Evolutionary conservation across 1,284 basidiomycete genomes (phyloP).

Genomic region (Austroboletus niveus): DNA sequence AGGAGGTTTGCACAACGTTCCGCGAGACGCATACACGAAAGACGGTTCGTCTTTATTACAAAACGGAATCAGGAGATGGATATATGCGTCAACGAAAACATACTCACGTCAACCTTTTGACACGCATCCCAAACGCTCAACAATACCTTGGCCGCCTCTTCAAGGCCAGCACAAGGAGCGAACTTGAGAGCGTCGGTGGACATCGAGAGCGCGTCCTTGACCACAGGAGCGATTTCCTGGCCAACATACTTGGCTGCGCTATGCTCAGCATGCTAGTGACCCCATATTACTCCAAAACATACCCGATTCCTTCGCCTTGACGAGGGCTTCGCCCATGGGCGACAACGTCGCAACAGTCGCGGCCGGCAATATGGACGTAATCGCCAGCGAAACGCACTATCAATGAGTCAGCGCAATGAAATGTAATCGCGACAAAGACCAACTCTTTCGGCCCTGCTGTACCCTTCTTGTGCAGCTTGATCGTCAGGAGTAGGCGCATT

Average conservation of each 20-base stretch:
- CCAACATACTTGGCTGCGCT: slow-evolving; percentile 19
- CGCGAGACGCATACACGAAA: slow-evolving; percentile 48
- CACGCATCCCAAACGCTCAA: slow-evolving; percentile 62
- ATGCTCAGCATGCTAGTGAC: slow-evolving; percentile 1
- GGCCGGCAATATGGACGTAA: slow-evolving; percentile 27
- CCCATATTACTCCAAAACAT: neutral
- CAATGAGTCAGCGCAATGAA: neutral
- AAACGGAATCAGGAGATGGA: neutral
- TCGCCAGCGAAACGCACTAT: slow-evolving; percentile 28
- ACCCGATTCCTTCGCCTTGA: slow-evolving; percentile 24
- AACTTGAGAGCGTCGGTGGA: slow-evolving; percentile 48
- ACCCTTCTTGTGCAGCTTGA: slow-evolving; percentile 17
- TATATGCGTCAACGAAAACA: neutral
- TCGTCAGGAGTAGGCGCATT: slow-evolving; percentile 1
- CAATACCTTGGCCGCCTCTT: slow-evolving; percentile 49
- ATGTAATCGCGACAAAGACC: neutral
- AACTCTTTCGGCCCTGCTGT: slow-evolving; percentile 21
- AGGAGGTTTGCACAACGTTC: slow-evolving; percentile 54
- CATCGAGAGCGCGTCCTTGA: slow-evolving; percentile 23
- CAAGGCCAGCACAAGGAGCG: slow-evolving; percentile 56
- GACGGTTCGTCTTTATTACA: slow-evolving; percentile 49
- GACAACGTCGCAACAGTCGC: slow-evolving; percentile 22
- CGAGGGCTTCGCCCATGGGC: slow-evolving; percentile 24
- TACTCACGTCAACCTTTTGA: slow-evolving; percentile 58
- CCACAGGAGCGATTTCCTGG: slow-evolving; percentile 20